Base-by-base conservation (phyloP, 208 protist species). In the Trypanosoma avium region DNA sequence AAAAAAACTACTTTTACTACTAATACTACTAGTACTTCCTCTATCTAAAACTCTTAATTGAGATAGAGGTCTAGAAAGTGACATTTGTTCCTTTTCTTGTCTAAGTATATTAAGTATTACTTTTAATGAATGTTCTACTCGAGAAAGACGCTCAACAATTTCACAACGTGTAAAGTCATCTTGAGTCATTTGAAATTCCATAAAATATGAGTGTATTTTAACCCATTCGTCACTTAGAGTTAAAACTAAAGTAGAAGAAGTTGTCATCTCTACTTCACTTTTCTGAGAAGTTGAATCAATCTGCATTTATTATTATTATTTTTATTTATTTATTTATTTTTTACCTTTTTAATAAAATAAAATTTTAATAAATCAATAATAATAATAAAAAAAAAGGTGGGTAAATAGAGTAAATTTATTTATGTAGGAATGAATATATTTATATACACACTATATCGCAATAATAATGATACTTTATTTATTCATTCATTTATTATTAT, bases 151-250 rank as follows among this genome's bases (percentile, higher is more conserved):
- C 21, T 21, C 43, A 12, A 54, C 61, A 26, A 88, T 21, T 5
- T 15, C 61, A 22, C 8, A 32, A 3, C 61, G 55, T 60, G 73
- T 69, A 13, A 69, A 59, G 15, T n/a, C 26, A 4, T 72, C 75
- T 38, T 70, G 64, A 40, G 75, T 64, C 56, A 73, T 79, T 38
- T 89, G 82, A 22, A 81, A 66, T 4, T 73, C 69, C 24, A 74
- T 73, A 49, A 86, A 89, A 58, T 77, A 89, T 6, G 73, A 64
- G 52, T 77, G 79, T 46, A 86, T 63, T 33, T 74, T 67, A 49
- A 77, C 40, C 82, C 82, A 89, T 43, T 77, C 61, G 27, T 72
- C 45, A 56, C 75, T 63, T n/a, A 79, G 56, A 49, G 45, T 24
- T 22, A 26, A 42, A 69, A 62, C 60, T 19, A 30, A 24, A 32